Conservation (phyloP, 352 stramenopile genomes). For the Nothophytophthora sp. region DNA sequence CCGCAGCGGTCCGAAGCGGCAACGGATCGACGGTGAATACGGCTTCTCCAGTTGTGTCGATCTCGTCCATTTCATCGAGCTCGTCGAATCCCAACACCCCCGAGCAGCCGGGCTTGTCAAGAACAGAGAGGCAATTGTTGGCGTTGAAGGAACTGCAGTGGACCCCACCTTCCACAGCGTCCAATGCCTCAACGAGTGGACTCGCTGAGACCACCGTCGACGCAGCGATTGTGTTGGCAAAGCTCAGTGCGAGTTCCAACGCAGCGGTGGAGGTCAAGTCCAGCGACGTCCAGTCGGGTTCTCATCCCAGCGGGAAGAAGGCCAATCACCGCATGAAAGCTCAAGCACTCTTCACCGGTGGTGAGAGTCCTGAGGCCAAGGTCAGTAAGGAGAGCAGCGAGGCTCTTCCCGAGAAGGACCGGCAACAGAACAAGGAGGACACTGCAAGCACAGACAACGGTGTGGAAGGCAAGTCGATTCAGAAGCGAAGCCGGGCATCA, state of each 20-base stretch:
- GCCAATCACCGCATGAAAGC: constrained; percentile 26
- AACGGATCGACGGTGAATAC: constrained; percentile 26
- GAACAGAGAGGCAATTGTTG: constrained; percentile 36
- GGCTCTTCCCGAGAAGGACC: neutral
- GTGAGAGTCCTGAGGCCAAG: constrained; percentile 8
- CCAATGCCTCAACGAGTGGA: constrained; percentile 14
- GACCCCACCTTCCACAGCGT: constrained; percentile 31
- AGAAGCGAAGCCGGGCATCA: constrained; percentile 12
- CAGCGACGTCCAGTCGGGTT: too few species aligned
- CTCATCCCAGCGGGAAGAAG: constrained; percentile 18
- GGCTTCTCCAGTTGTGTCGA: constrained; percentile 68
- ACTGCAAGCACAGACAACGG: constrained; percentile 4
- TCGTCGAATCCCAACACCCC: constrained; percentile 73
- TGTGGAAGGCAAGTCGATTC: constrained; percentile 1
- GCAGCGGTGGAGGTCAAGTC: constrained; percentile 7
- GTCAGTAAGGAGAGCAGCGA: constrained; percentile 7
- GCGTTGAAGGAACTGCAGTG: constrained; percentile 58
- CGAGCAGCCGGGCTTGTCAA: constrained; percentile 36
- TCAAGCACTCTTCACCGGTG: constrained; percentile 33
- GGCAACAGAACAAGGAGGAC: neutral
- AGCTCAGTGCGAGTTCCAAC: constrained; percentile 17
- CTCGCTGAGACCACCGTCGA: constrained; percentile 19
- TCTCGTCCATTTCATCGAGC: constrained; percentile 59
- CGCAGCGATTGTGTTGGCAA: constrained; percentile 17
- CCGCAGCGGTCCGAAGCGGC: neutral